These are phyloP conservation scores for Tremella mesenterica DNA, from an alignment of 768 basidiomycete species.

Conservation along the genomic window DNA sequence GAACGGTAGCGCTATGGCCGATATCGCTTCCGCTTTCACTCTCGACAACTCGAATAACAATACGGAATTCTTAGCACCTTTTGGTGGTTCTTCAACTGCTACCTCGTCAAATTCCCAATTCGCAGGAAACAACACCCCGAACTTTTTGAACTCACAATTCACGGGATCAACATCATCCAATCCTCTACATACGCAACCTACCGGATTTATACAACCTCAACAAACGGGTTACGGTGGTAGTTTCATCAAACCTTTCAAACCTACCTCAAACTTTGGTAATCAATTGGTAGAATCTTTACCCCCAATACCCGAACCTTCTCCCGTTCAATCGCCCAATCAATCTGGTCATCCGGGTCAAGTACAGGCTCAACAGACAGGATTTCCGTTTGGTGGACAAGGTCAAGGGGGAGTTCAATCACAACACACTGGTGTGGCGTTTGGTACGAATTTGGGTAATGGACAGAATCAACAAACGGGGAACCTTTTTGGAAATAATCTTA, in stretches of 20 bases:
- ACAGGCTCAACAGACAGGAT: constrained; percentile 21
- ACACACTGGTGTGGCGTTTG: not conserved
- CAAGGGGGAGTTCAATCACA: not conserved
- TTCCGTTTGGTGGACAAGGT: constrained; percentile 9
- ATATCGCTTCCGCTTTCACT: constrained; percentile 35
- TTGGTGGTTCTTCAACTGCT: constrained; percentile 12
- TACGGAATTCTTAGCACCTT: constrained; percentile 22
- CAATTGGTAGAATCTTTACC: constrained; percentile 66
- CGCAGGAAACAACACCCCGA: not conserved
- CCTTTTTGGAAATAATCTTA: no score
- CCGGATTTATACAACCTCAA: constrained; percentile 47
- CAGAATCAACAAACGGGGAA: no score
- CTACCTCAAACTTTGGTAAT: constrained; percentile 69
- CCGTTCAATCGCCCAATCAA: not conserved
- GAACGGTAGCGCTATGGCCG: constrained; percentile 19
- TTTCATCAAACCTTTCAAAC: constrained; percentile 67
- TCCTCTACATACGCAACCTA: constrained; percentile 46
- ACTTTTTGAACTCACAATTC: no score
- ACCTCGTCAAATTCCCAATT: constrained; percentile 41
- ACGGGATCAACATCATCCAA: constrained; percentile 50
- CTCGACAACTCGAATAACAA: constrained; percentile 7
- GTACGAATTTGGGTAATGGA: no score
- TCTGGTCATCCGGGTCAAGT: not conserved
- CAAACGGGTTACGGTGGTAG: constrained; percentile 52
- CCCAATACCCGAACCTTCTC: constrained; percentile 52